These are phyloP conservation scores for Volvox africanus DNA, from an alignment of 139 green algal genomes.

Conservation along the genomic window DNA sequence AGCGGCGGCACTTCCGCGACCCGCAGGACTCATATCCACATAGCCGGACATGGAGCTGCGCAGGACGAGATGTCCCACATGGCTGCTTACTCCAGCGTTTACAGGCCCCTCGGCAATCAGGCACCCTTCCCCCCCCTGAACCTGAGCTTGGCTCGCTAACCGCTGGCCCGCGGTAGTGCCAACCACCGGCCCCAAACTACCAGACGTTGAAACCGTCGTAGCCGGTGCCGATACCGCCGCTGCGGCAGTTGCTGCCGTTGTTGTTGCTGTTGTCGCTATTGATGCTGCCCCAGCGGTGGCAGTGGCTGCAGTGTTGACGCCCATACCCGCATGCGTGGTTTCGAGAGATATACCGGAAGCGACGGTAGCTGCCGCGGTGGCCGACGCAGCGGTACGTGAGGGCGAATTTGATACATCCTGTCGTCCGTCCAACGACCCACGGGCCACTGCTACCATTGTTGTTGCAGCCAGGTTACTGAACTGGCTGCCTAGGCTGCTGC, in stretches of 20 bases:
- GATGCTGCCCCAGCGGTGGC: not conserved
- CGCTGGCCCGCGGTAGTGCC: not conserved
- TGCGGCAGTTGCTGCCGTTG: not conserved
- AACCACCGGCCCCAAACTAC: not conserved
- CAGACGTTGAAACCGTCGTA: not conserved
- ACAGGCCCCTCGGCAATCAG: not conserved
- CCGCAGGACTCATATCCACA: not conserved
- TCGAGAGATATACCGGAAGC: too few relatives aligned
- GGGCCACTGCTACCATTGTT: conserved; percentile 19
- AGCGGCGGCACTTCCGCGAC: not conserved
- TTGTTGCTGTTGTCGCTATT: not conserved
- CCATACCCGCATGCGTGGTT: too few relatives aligned
- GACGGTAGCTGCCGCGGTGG: not conserved
- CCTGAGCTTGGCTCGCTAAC: not conserved
- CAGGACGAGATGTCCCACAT: not conserved
- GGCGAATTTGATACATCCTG: not conserved
- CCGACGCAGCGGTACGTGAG: not conserved
- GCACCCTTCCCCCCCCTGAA: not conserved
- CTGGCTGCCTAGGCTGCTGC: conserved; percentile 27
- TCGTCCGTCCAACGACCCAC: conserved; percentile 13
- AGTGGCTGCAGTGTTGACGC: not conserved
- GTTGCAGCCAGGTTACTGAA: conserved; percentile 20
- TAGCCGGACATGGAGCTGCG: not conserved
- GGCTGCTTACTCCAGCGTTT: not conserved
- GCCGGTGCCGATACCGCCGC: not conserved